Percentiles rank a stretch among this genome's conserved stretches.
Evolutionary conservation across 306 rosid genomes (phyloP).

Genomic region (Mimosa pudica): DNA sequence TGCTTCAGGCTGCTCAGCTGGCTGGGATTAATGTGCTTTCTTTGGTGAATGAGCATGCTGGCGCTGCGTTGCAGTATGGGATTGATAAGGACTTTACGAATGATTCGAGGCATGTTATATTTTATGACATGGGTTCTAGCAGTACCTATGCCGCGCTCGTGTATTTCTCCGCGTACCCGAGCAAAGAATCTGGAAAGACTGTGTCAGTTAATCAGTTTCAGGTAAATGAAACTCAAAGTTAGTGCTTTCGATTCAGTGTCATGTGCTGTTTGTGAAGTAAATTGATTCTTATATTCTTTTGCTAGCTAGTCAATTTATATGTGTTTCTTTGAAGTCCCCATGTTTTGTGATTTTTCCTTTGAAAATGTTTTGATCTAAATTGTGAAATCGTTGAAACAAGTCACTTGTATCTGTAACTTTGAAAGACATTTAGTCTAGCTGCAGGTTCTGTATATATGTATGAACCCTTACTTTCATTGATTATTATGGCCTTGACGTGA

Average conservation of each 20-base stretch:
- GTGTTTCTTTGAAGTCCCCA: neutral
- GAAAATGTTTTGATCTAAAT: neutral
- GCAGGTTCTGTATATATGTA: neutral
- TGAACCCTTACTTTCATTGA: neutral
- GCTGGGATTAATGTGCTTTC: constrained; percentile 88
- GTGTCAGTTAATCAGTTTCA: constrained; percentile 89
- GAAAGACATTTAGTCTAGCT: neutral
- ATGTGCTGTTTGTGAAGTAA: neutral
- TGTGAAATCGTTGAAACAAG: neutral
- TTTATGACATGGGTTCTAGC: constrained; percentile 96
- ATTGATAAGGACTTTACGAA: constrained; percentile 93
- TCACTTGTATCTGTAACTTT: neutral
- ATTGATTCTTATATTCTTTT: neutral
- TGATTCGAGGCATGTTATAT: constrained; percentile 77
- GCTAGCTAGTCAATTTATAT: neutral
- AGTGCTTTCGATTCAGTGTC: neutral
- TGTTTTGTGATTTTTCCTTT: neutral
- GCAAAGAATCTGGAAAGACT: constrained; percentile 83
- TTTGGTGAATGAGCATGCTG: constrained; percentile 86
- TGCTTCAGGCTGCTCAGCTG: constrained; percentile 79
- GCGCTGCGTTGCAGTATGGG: constrained; percentile 97
- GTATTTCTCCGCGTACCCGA: constrained; percentile 71
- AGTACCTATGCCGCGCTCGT: constrained; percentile 91
- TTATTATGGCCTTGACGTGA: constrained; percentile 15
- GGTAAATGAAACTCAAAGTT: constrained; percentile 43